Evolutionary conservation across 805 yeast species (phyloP).

Genomic region (Pichia rugopelliculosa): DNA sequence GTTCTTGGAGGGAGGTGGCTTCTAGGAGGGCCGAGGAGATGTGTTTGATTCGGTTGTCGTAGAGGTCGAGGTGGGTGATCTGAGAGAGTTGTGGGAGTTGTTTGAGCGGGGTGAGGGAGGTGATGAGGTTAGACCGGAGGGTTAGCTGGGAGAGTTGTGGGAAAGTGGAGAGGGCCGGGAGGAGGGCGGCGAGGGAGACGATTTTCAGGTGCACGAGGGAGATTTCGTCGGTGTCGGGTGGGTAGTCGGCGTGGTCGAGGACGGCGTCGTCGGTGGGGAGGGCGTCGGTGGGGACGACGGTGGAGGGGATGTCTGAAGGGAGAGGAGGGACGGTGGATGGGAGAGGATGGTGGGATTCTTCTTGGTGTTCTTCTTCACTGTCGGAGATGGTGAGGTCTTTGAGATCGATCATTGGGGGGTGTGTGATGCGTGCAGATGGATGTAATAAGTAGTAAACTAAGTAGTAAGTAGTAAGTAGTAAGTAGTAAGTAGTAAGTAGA

Average conservation of each 20-base stretch:
- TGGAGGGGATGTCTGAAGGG: not conserved
- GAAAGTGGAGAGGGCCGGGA: not conserved
- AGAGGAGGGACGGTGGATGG: not conserved
- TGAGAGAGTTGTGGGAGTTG: not conserved
- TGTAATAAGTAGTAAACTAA: too few relatives aligned
- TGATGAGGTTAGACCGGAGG: not conserved
- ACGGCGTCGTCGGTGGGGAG: not conserved
- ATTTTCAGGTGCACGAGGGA: not conserved
- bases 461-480: too few relatives aligned
- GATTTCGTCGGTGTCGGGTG: not conserved
- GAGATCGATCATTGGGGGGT: too few relatives aligned
- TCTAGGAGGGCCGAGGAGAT: constrained; percentile 37
- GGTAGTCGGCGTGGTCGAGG: not conserved
- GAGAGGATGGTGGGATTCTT: too few relatives aligned
- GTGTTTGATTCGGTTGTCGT: constrained; percentile 54
- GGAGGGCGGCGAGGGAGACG: not conserved
- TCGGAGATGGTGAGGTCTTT: too few relatives aligned
- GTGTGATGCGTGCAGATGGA: too few relatives aligned
- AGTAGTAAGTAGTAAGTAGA: too few relatives aligned
- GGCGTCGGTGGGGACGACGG: not conserved
- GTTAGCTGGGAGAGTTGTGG: not conserved
- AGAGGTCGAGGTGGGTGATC: not conserved
- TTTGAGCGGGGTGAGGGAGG: not conserved
- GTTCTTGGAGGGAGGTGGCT: not conserved
- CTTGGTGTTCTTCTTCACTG: too few relatives aligned